These are phyloP conservation scores for Sporothrix brasiliensis DNA, from an alignment of 2,329 filamentous ascomycete species.

Conservation along the genomic window DNA sequence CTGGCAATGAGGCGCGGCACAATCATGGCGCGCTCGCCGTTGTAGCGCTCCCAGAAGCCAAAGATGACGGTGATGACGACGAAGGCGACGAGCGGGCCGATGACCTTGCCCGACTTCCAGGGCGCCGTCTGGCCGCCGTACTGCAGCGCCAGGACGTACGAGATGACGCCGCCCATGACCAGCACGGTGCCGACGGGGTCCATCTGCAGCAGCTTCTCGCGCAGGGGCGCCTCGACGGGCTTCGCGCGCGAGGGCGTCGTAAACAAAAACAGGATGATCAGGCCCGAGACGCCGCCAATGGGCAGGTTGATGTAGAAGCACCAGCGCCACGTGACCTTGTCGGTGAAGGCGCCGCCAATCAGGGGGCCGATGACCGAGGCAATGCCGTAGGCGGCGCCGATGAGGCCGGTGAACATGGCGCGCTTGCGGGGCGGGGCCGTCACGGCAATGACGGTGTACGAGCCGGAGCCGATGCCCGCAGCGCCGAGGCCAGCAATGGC, in stretches of 20 bases:
- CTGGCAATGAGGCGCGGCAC: conserved; percentile 50
- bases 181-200: conserved; percentile 47
- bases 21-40: conserved; percentile 55
- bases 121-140: conserved; percentile 48
- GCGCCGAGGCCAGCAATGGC: conserved; percentile 53
- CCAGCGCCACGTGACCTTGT: conserved; percentile 40
- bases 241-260: conserved; percentile 42
- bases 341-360: conserved; percentile 39
- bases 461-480: conserved; percentile 47
- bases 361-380: conserved; percentile 41
- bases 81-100: conserved; percentile 44
- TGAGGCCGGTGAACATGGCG: conserved; percentile 41
- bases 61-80: conserved; percentile 40
- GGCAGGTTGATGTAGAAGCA: conserved; percentile 44
- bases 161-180: conserved; percentile 46
- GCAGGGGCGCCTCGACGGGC: conserved; percentile 40
- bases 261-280: conserved; percentile 44
- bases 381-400: conserved; percentile 37
- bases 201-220: conserved; percentile 49
- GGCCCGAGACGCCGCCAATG: conserved; percentile 39
- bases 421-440: conserved; percentile 37
- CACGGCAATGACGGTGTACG: conserved; percentile 48
- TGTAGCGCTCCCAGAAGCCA: conserved; percentile 41
- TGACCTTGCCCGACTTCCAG: conserved; percentile 44
- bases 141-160: conserved; percentile 49